Base-by-base conservation (phyloP, 2,329 filamentous ascomycete species). In the Ophiostoma fasciatum region DNA sequence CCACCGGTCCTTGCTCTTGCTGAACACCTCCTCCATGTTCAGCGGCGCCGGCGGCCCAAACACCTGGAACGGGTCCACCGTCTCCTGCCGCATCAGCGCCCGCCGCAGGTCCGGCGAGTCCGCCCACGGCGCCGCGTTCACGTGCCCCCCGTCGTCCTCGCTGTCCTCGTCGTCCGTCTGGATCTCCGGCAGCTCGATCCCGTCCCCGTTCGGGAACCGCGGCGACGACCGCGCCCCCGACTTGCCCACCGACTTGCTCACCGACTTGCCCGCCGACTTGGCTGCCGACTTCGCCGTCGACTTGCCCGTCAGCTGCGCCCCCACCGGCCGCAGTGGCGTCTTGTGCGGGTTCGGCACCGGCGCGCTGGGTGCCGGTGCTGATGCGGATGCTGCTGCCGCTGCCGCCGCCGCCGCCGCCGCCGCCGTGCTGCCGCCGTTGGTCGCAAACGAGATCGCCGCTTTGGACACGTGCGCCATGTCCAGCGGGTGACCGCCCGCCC, bases 1-100 rank as follows among this genome's bases (percentile, higher is more conserved):
- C 55, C 82, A 75, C 45, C 80, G 66, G 38, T 88, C 84, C 55
- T 85, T 85, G 57, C 81, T 87, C 55, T 85, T 83, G 57, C 71
- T 80, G 59, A 98, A 98, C 22, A 94, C 85, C 53, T 96, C 87
- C 50, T 98, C 92, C 78, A 98, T 90, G 50, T 84, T 83, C 45
- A 98, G 66, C 11, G 85, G 82, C 10, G 72, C 78, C 18, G 93
- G 84, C 1, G 83, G 82, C 0, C 90, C 90, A 51, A 98, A 98
- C 36, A 98, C 82, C 26, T 71, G 63, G 49, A 82, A 74, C 0
- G 85, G 83, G 49, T 98, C 85, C 46, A 90, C 69, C 9, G 75
- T 72, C 55, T 98, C 87, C 54, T 98, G 92, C 33, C 74, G 67
- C 40, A 78, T 70, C 19, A 98, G 70, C 37, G 83, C 71, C 36